Conservation (phyloP, 768 basidiomycete genomes). For the Auricularia sp. region DNA sequence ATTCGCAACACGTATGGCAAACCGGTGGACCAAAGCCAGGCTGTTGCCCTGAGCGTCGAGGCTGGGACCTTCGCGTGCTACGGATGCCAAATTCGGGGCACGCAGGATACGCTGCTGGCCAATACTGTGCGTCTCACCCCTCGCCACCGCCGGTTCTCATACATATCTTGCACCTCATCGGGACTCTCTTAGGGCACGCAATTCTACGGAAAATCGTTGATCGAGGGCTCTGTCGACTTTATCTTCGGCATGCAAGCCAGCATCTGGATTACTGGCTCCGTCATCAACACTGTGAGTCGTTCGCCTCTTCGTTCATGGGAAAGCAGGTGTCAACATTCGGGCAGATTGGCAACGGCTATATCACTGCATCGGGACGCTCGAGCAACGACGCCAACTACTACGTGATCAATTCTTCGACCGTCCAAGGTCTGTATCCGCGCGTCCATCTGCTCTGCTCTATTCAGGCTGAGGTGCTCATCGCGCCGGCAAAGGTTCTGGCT, state of each 20-base stretch:
- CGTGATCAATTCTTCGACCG: conserved; percentile 32
- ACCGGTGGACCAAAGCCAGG: conserved; percentile 3
- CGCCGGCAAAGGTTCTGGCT: conserved; percentile 12
- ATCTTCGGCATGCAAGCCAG: neutral
- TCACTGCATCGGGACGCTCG: conserved; percentile 39
- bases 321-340: neutral
- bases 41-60: conserved; percentile 5
- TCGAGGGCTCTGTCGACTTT: conserved; percentile 26
- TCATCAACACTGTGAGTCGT: conserved; percentile 3
- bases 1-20: conserved; percentile 7
- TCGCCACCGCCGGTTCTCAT: neutral
- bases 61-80: conserved; percentile 4
- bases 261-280: conserved; percentile 4
- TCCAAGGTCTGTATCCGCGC: neutral
- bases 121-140: neutral
- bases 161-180: conserved; percentile 34
- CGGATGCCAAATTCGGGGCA: neutral
- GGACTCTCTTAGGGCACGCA: conserved; percentile 29
- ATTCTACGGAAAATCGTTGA: conserved; percentile 34
- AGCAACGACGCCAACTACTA: conserved; percentile 28
- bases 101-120: conserved; percentile 3
- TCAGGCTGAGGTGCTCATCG: conserved; percentile 25
- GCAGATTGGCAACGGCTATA: conserved; percentile 30
- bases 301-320: neutral
- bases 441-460: conserved; percentile 19